A percentile compares a stretch with the other conserved stretches of the same genome.
Evolutionary conservation across 164 flowering plant species (phyloP).

Genomic region (Cinnamomum micranthum): DNA sequence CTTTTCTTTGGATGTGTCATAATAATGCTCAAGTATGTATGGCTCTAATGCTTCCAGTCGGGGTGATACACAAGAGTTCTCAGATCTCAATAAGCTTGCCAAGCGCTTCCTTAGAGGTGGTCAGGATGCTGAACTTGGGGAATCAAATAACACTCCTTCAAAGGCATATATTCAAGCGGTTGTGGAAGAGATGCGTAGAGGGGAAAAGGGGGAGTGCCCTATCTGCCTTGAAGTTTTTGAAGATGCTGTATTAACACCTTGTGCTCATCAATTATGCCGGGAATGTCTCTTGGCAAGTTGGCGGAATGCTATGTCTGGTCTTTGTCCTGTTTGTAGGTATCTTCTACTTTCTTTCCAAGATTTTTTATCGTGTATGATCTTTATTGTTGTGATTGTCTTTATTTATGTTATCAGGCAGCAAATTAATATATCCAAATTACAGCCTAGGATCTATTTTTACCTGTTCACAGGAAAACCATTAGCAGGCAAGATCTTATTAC

Average conservation of each 20-base stretch:
- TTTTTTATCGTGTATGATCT: background rate
- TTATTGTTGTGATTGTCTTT: background rate
- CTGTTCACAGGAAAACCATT: conserved; percentile 57
- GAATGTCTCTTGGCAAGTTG: conserved; percentile 94
- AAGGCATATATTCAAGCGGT: conserved; percentile 86
- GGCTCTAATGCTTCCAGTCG: conserved; percentile 55
- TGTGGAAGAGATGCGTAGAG: conserved; percentile 83
- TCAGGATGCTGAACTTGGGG: conserved; percentile 34
- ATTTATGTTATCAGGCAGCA: background rate
- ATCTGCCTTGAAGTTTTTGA: conserved; percentile 98
- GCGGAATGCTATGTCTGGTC: conserved; percentile 72
- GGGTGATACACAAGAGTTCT: conserved; percentile 87
- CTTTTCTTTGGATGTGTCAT: background rate
- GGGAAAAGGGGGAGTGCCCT: conserved; percentile 94
- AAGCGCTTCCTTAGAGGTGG: conserved; percentile 79
- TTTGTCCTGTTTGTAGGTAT: conserved; percentile 98
- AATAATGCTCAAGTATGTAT: conserved; percentile 9
- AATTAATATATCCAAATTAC: background rate
- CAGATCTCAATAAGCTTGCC: conserved; percentile 90
- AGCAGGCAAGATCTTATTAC: conserved; percentile 85
- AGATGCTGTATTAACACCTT: conserved; percentile 97
- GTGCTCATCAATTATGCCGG: conserved; percentile 94
- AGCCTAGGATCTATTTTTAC: conserved; percentile 1
- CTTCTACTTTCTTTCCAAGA: conserved; percentile 2
- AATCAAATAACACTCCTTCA: conserved; percentile 55